phyloP scores from a whole-genome alignment of 371 early-diverging fungal genomes.

The Dichotomocladium elegans region DNA sequence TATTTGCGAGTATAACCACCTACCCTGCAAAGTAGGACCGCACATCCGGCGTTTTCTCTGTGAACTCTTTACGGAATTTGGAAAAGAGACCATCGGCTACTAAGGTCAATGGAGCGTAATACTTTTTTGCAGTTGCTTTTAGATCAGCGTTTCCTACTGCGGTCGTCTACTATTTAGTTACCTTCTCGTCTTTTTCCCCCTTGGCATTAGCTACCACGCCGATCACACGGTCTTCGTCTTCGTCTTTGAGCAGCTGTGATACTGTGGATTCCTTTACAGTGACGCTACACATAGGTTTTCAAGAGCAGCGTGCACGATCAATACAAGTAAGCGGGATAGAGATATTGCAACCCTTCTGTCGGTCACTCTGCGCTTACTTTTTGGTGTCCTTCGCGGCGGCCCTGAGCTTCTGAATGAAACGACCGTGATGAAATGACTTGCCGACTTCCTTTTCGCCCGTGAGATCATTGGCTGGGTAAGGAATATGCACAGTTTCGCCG shows the following conservation, averaged over 20 bases:
- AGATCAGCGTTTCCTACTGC: no score
- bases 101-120: slow-evolving; percentile 57
- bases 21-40: slow-evolving; percentile 84
- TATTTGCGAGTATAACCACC: slow-evolving; percentile 5
- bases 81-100: slow-evolving; percentile 82
- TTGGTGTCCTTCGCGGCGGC: slow-evolving; percentile 57
- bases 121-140: slow-evolving; percentile 6
- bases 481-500: slow-evolving; percentile 53
- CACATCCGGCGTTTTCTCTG: slow-evolving; percentile 46
- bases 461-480: slow-evolving; percentile 51
- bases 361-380: slow-evolving; percentile 34
- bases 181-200: slow-evolving; percentile 21
- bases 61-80: slow-evolving; percentile 83
- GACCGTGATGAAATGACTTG: slow-evolving; percentile 90
- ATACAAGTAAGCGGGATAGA: no score
- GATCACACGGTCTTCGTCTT: slow-evolving; percentile 35
- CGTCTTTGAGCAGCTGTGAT: slow-evolving; percentile 47
- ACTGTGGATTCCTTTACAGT: slow-evolving; percentile 75
- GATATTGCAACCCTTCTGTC: no score
- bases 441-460: slow-evolving; percentile 57
- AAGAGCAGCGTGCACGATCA: background rate
- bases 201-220: slow-evolving; percentile 44
- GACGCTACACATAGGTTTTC: slow-evolving; percentile 46
- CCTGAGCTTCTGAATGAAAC: slow-evolving; percentile 84
- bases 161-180: background rate